Conservation (phyloP, 1,139 yeast species). For the Blastobotrys proliferans region DNA sequence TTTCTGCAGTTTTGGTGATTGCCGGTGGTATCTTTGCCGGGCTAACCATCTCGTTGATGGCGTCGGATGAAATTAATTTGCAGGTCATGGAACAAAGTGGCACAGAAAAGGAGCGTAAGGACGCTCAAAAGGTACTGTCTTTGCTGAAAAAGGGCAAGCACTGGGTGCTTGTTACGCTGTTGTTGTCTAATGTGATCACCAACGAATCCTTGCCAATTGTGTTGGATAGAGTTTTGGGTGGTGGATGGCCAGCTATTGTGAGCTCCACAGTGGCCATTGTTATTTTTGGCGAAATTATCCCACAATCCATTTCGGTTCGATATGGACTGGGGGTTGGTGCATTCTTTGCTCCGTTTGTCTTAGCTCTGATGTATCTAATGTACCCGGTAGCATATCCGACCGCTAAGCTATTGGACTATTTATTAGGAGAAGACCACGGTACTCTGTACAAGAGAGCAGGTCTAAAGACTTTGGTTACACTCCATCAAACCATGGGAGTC, state of each 20-base stretch:
- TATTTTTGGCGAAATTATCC: conserved; percentile 93
- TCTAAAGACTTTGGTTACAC: conserved; percentile 83
- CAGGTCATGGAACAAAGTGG: conserved; percentile 48
- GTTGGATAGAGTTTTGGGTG: conserved; percentile 86
- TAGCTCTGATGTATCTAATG: conserved; percentile 78
- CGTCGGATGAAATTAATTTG: conserved; percentile 88
- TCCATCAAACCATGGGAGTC: conserved; percentile 93
- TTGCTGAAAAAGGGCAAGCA: conserved; percentile 84
- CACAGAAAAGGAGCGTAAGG: conserved; percentile 51
- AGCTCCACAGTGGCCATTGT: conserved; percentile 90
- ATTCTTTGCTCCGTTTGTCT: conserved; percentile 82
- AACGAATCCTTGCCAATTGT: conserved; percentile 95
- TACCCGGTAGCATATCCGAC: conserved; percentile 93
- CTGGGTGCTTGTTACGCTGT: conserved; percentile 92
- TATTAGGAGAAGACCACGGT: conserved; percentile 94
- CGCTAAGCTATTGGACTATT: conserved; percentile 72
- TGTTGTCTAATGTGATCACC: conserved; percentile 79
- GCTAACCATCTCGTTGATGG: conserved; percentile 90
- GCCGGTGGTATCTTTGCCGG: conserved; percentile 98
- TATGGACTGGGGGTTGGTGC: conserved; percentile 93
- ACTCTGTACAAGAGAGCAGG: conserved; percentile 92
- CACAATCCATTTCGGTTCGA: conserved; percentile 88
- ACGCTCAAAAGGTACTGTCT: conserved; percentile 70
- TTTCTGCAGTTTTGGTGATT: conserved; percentile 67
- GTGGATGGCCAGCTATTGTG: conserved; percentile 97